Percentiles rank a stretch among this genome's conserved stretches.
phyloP scores from a whole-genome alignment of 2,329 filamentous ascomycete genomes.

The Aureobasidium sp. region DNA sequence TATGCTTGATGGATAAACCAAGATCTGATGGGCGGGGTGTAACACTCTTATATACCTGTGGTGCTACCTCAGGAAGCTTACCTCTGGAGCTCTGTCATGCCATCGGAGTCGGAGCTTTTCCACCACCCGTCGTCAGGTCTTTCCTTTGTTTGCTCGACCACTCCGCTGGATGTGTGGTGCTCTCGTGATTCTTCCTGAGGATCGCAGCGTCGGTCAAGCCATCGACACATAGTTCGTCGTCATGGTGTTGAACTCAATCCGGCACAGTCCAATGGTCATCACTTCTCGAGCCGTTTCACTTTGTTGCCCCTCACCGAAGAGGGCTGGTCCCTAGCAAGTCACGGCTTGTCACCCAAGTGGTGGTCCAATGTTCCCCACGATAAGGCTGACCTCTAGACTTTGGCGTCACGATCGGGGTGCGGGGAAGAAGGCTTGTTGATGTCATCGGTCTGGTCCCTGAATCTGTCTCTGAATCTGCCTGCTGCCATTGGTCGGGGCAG shows the following conservation, averaged over 20 bases:
- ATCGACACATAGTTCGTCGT: constrained; percentile 8
- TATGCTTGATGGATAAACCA: not conserved
- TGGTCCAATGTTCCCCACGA: not conserved
- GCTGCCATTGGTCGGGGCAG: not conserved
- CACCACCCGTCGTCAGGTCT: not conserved
- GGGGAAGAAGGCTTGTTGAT: constrained; percentile 6
- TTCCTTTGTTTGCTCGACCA: not conserved
- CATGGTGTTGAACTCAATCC: constrained; percentile 4
- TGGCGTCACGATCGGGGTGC: not conserved
- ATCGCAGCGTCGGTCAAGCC: constrained; percentile 4
- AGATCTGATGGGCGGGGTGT: not conserved
- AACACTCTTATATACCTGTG: constrained; percentile 4
- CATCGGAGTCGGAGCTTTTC: not conserved
- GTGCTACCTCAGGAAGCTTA: constrained; percentile 4
- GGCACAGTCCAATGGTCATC: not conserved
- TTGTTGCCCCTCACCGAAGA: not conserved
- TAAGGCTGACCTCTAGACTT: not conserved
- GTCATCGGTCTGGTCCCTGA: constrained; percentile 7
- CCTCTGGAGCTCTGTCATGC: not conserved
- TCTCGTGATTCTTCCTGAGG: constrained; percentile 10
- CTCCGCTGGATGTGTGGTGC: not conserved
- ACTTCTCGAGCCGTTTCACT: not conserved
- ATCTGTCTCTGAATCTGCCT: not conserved
- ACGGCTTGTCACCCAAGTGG: not conserved
- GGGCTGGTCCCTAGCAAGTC: not conserved